Evolutionary conservation across 768 basidiomycete genomes (phyloP), one percentile per base, ranked within the genome.

Genomic region (Mycena leptocephala): DNA sequence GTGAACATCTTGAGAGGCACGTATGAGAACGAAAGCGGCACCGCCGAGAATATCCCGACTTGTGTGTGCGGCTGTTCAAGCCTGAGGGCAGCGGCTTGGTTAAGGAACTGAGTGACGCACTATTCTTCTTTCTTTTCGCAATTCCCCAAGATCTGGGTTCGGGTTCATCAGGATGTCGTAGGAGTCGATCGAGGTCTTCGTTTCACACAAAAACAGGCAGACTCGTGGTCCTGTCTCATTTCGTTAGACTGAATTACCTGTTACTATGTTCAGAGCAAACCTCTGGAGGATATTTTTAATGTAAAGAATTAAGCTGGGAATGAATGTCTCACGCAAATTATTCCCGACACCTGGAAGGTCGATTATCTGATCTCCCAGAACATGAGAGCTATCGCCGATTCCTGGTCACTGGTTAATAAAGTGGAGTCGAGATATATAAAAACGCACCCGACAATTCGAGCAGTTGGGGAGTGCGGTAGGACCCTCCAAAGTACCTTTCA

Each of bases 21-120:
- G 58, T 72, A 72, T 35, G 62, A 64, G 26, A 22, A 72, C 26
- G 71, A 64, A 6, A 72, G 53, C 14, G 71, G 71, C 5, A 72
- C 53, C 28, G 71, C 22, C 8, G 71, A 72, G 33, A 55, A 72
- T 7, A 72, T 72, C 20, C 71, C 0, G 62, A 33, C 71, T 72
- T 72, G 1, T 62, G 16, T 2, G 32, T 22, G 7, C 18, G 10
- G 18, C 43, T 24, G n/a, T 56, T 41, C 24, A n/a, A 6, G 58
- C 69, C 8, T 70, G 13, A 41, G 58, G 30, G 48, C 13, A 43
- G 28, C 58, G 18, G 10, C 32, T 33, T 14, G 8, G 26, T 33
- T 28, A 11, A 26, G 30, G 28, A 26, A 33, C 46, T 46, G 18
- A 20, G 24, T 22, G n/a, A 65, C 62, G 24, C 46, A 72, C 71